Evolutionary conservation across 2,329 filamentous ascomycete species (phyloP).

Genomic region (Alternaria arbusti): DNA sequence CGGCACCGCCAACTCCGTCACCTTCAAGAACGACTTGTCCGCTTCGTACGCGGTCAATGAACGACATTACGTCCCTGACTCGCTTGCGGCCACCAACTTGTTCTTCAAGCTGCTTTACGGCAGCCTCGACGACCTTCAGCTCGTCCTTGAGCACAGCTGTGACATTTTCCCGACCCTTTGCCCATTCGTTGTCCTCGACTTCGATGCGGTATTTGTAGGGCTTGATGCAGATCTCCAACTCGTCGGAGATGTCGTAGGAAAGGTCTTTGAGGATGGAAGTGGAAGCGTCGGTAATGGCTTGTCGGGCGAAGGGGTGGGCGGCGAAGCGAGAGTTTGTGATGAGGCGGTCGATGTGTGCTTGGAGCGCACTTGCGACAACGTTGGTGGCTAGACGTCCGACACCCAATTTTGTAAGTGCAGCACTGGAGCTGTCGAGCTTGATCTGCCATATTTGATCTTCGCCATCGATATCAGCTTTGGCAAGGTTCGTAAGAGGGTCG

Average conservation of each 20-base stretch:
- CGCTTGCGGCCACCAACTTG: constrained; percentile 82
- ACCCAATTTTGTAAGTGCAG: constrained; percentile 89
- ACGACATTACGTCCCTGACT: constrained; percentile 85
- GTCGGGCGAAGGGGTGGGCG: constrained; percentile 86
- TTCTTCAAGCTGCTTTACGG: constrained; percentile 76
- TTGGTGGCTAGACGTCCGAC: constrained; percentile 92
- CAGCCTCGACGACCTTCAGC: constrained; percentile 80
- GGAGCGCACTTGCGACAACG: constrained; percentile 86
- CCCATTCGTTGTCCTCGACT: constrained; percentile 89
- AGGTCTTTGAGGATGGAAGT: constrained; percentile 89
- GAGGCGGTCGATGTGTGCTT: constrained; percentile 80
- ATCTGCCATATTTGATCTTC: constrained; percentile 91
- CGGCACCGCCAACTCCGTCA: constrained; percentile 81
- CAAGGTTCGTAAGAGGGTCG: constrained; percentile 77
- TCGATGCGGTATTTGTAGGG: constrained; percentile 99
- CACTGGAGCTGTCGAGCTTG: constrained; percentile 90
- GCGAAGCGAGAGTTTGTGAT: constrained; percentile 83
- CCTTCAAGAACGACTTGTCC: constrained; percentile 86
- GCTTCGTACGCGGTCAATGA: constrained; percentile 87
- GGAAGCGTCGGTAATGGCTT: constrained; percentile 91
- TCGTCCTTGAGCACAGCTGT: constrained; percentile 83
- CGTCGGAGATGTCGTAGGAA: constrained; percentile 96
- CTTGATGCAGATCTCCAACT: constrained; percentile 98
- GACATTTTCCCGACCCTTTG: constrained; percentile 82
- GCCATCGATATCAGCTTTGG: constrained; percentile 74